A percentile compares a stretch with the other conserved stretches of the same genome.
Conservation (phyloP, 1,284 basidiomycete species). For the Chiua sp. region DNA sequence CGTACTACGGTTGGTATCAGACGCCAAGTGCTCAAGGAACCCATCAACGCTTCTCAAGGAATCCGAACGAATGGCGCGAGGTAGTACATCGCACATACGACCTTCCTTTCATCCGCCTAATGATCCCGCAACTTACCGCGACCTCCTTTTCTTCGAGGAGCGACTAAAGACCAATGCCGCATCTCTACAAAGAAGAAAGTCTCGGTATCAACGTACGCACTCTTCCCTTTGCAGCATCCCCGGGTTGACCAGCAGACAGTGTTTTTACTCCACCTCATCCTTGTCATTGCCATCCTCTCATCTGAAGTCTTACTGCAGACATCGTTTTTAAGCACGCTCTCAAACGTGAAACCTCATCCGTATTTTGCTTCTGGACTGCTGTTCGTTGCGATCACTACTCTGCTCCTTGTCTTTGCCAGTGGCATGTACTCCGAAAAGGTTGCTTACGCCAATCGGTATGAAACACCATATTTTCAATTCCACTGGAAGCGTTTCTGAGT, state of each 20-base stretch:
- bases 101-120: constrained; percentile 43
- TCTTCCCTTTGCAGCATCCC: constrained; percentile 1
- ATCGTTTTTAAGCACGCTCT: constrained; percentile 68
- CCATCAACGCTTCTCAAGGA: neutral
- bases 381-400: constrained; percentile 87
- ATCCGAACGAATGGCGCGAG: constrained; percentile 34
- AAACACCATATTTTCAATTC: constrained; percentile 19
- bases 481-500: constrained; percentile 20
- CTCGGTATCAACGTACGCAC: constrained; percentile 83
- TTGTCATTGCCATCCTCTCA: constrained; percentile 73
- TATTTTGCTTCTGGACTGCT: constrained; percentile 79
- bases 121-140: constrained; percentile 76
- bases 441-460: constrained; percentile 92
- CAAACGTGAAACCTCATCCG: constrained; percentile 58
- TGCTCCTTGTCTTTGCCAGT: constrained; percentile 95
- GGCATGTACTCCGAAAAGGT: constrained; percentile 98
- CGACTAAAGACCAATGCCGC: constrained; percentile 93
- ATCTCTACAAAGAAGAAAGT: constrained; percentile 79
- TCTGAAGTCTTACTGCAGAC: constrained; percentile 76
- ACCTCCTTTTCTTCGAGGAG: constrained; percentile 95
- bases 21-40: neutral
- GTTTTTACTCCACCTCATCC: constrained; percentile 74
- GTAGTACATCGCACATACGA: constrained; percentile 40
- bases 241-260: constrained; percentile 50
- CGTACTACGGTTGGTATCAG: too few relatives aligned